Base-by-base conservation (phyloP, 83 land plant genomes). In the Thuja plicata region DNA sequence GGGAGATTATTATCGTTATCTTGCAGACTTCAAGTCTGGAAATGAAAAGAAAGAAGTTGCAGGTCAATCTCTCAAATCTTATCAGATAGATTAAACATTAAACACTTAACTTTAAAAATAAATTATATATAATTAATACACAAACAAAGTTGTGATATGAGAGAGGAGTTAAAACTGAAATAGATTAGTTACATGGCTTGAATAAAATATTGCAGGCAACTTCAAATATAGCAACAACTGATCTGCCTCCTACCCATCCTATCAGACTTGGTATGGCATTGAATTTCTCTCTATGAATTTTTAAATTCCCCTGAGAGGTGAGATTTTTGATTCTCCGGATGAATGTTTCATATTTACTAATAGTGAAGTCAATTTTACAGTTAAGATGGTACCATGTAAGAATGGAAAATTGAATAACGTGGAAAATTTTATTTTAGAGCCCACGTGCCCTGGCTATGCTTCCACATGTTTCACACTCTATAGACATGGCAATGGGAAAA, bases 1-100 rank as follows among this genome's bases (percentile, higher is more conserved):
- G 86, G 95, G 93, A 21, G 95, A 94, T 86, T 94, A 94, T 60
- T 94, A 92, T 38, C 90, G 95, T 32, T 84, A 84, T 50, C 86
- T 84, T 30, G 86, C 86, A 50, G 86, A 84, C 32, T 84, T 84
- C 52, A 84, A 91, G 91, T 30, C 89, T 90, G 93, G 90, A 12
- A 88, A 88, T 89, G 95, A 94, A 43, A 94, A 82, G 90, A 92
- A 92, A 84, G 92, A 92, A 88, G 90, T 73, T 60, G 92, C 92
- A 17, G n/a, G 90, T 90, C 90, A 89, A 79, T 94, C 95, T 32
- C 70, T 94, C 77, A 92, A 94, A 52, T 93, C 95, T 30, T 94
- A 94, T 84, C 87, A 94, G 95, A 93, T 84, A 10, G 35, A 13
- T 13, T 50, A 50, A n/a, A 45, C 17, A 12, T 45, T n/a, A 46